These are phyloP conservation scores for Pistacia integerrima DNA, from an alignment of 345 rosid species.

Conservation along the genomic window DNA sequence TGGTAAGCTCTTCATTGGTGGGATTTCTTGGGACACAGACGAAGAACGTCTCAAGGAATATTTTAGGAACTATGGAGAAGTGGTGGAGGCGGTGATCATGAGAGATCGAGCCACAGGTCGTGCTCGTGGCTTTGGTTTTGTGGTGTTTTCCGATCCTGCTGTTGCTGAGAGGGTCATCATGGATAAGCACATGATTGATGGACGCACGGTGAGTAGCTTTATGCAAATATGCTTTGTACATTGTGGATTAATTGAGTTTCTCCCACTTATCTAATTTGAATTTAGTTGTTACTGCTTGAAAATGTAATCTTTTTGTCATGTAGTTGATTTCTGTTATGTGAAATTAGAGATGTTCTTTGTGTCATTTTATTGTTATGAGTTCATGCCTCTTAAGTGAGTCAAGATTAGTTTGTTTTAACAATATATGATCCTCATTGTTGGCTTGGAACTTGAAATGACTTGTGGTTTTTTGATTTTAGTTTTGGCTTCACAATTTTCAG, in stretches of 20 bases:
- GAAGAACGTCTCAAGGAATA: conserved; percentile 89
- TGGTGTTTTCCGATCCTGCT: conserved; percentile 86
- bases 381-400: neutral
- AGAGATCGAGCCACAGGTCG: conserved; percentile 94
- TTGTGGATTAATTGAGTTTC: conserved; percentile 15
- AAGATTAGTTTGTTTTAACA: conserved; percentile 12
- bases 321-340: too few species aligned
- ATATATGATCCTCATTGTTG: conserved; percentile 4
- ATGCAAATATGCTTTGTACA: conserved; percentile 12
- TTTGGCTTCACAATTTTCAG: conserved; percentile 42
- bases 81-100: conserved; percentile 95
- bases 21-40: conserved; percentile 98
- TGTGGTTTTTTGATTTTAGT: conserved; percentile 18
- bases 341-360: conserved; percentile 2
- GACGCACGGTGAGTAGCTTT: conserved; percentile 75
- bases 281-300: conserved; percentile 5
- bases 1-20: conserved; percentile 98
- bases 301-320: neutral
- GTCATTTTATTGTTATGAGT: neutral
- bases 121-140: conserved; percentile 96
- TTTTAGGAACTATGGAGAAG: conserved; percentile 82
- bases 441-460: conserved; percentile 17
- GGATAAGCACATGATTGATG: conserved; percentile 93
- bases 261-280: neutral
- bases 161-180: conserved; percentile 90